Evolutionary conservation across 148 eudicot species (phyloP).

Genomic region (Vaccinium vitisidaea): DNA sequence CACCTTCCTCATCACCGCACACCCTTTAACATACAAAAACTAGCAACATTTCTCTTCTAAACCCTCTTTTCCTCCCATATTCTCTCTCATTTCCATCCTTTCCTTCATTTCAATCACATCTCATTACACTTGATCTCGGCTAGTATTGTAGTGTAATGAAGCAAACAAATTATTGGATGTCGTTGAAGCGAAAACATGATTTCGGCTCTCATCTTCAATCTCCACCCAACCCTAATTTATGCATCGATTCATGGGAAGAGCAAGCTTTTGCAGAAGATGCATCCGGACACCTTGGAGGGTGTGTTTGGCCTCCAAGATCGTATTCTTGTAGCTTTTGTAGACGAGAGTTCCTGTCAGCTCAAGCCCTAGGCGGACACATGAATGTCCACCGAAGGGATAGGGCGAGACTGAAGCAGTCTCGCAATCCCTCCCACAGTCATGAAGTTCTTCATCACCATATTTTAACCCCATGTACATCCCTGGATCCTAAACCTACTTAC

Average conservation of each 20-base stretch:
- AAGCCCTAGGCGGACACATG: conserved; percentile 89
- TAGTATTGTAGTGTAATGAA: conserved; percentile 26
- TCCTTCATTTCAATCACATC: neutral
- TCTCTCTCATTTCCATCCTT: too few species aligned
- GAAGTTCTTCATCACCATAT: conserved; percentile 20
- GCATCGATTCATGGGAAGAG: conserved; percentile 68
- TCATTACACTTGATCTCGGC: neutral
- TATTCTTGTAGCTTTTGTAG: conserved; percentile 71
- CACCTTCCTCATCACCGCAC: conserved; percentile 16
- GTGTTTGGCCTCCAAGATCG: conserved; percentile 80
- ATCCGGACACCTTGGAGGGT: conserved; percentile 62
- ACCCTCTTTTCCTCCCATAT: neutral
- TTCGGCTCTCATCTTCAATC: conserved; percentile 23
- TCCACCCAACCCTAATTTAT: neutral
- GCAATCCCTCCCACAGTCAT: conserved; percentile 7
- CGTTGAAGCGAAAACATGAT: conserved; percentile 27
- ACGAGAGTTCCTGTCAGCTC: conserved; percentile 77
- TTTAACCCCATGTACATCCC: conserved; percentile 11
- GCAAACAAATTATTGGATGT: conserved; percentile 32
- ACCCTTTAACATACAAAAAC: neutral
- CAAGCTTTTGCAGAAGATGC: conserved; percentile 76
- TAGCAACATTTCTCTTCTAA: neutral
- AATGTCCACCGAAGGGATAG: conserved; percentile 77
- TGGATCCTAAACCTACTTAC: conserved; percentile 27
- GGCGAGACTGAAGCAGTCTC: conserved; percentile 52